Base-by-base conservation (phyloP, 768 basidiomycete genomes). In the Russula ochroleuca region DNA sequence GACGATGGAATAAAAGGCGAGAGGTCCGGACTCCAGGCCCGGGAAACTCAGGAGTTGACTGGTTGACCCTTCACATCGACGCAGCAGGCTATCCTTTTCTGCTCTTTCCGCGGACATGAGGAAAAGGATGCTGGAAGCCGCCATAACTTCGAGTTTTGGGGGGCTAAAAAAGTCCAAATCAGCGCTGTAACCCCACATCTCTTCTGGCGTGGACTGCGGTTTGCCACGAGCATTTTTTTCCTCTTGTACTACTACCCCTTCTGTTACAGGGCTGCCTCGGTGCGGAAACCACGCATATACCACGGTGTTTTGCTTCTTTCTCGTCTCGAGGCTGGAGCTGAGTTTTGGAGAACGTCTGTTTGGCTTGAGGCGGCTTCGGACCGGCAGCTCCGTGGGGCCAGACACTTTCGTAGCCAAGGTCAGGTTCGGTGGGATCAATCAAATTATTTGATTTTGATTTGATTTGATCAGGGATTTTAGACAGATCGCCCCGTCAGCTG, bases 301-400 rank as follows among this genome's bases (percentile, higher is more conserved):
- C 0, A 40, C 23, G 11, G 6, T 28, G 13, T n/a, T 33, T 43
- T 53, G 31, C 51, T 43, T 61, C 31, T 25, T 52, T 45, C 43
- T 45, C 31, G 13, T 43, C 14, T 41, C 21, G 28, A 33, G 45
- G 21, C 37, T 50, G 9, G 59, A 31, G 50, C 51, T 60, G 50
- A 60, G 58, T 11, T 50, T 40, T 37, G 19, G n/a, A 13, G 6
- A 17, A 19, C 8, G n/a, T 21, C n/a, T 21, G 6, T 15, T 41
- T 41, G 41, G 41, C 41, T 43, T 19, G 41, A 43, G n/a, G 45
- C 45, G 19, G 45, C 45, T 15, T 8, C 59, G 59, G 59, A 51
- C 59, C 59, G 59, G 59, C 37, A 3, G 28, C 31, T 38, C 58
- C 58, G 58, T 45, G 37, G 47, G 43, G 43, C 43, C 43, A 43